phyloP scores from a whole-genome alignment of 371 early-diverging fungal genomes.

The Mortierella sp. region DNA sequence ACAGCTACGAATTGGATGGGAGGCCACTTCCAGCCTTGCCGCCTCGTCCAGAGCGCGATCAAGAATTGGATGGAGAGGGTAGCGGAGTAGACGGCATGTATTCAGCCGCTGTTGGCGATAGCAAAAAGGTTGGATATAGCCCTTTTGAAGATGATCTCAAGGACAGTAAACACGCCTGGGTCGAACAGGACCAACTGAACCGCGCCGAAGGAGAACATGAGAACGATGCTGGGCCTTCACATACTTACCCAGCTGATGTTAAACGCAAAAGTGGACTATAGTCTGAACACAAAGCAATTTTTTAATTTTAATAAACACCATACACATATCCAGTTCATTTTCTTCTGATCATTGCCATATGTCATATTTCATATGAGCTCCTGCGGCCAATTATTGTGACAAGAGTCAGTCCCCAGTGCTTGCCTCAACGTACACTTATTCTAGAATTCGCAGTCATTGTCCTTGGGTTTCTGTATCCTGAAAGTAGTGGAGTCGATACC shows the following conservation, averaged over 20 bases:
- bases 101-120: background rate
- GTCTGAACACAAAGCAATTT: background rate
- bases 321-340: too few species aligned
- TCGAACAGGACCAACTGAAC: background rate
- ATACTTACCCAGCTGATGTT: slow-evolving; percentile 7
- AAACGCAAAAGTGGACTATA: slow-evolving; percentile 12
- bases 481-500: too few species aligned
- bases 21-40: slow-evolving; percentile 18
- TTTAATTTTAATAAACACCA: too few species aligned
- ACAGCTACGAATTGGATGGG: background rate
- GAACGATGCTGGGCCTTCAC: slow-evolving; percentile 11
- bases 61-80: background rate
- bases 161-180: background rate
- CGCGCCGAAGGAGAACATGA: background rate
- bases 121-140: background rate
- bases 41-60: background rate
- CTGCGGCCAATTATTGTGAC: too few species aligned
- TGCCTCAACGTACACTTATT: too few species aligned
- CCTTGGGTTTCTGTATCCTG: too few species aligned
- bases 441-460: too few species aligned
- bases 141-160: slow-evolving; percentile 1
- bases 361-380: too few species aligned
- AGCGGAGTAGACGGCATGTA: too few species aligned
- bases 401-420: too few species aligned
- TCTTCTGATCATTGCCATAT: too few species aligned